Conservation (phyloP, 331 rosid genomes). For the Acacia pycnantha region DNA sequence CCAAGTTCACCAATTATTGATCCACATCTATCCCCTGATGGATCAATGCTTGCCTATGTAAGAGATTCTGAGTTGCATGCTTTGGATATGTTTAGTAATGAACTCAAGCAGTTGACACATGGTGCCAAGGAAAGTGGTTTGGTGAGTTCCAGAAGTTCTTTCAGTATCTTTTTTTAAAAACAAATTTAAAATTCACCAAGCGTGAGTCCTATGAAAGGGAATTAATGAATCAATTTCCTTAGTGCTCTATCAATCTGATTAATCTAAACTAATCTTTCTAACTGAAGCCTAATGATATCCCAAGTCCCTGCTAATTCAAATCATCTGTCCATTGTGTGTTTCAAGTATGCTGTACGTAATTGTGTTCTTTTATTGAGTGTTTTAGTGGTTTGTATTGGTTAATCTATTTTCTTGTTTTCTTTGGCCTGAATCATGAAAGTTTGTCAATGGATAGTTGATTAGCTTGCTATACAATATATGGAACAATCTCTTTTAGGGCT, state of each 20-base stretch:
- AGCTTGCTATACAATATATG: not conserved
- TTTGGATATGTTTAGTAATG: slow-evolving; percentile 58
- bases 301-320: not conserved
- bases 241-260: not conserved
- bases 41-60: slow-evolving; percentile 75
- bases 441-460: slow-evolving; percentile 22
- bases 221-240: slow-evolving; percentile 6
- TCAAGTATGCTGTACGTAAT: not conserved
- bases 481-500: slow-evolving; percentile 8
- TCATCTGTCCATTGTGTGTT: slow-evolving; percentile 21
- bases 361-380: slow-evolving; percentile 5
- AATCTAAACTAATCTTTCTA: not conserved
- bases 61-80: slow-evolving; percentile 78
- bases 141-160: slow-evolving; percentile 49
- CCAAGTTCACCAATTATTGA: slow-evolving; percentile 76
- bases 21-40: slow-evolving; percentile 91
- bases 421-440: not conserved
- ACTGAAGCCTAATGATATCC: slow-evolving; percentile 16
- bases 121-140: slow-evolving; percentile 61
- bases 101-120: slow-evolving; percentile 71
- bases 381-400: slow-evolving; percentile 15
- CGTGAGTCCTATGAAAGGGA: slow-evolving; percentile 8
- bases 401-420: slow-evolving; percentile 23
- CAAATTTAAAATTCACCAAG: not conserved
- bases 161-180: not conserved